Evolutionary conservation across 208 protist species (phyloP), one percentile per base, ranked within the genome.

Genomic region (Trypanosoma grayi): DNA sequence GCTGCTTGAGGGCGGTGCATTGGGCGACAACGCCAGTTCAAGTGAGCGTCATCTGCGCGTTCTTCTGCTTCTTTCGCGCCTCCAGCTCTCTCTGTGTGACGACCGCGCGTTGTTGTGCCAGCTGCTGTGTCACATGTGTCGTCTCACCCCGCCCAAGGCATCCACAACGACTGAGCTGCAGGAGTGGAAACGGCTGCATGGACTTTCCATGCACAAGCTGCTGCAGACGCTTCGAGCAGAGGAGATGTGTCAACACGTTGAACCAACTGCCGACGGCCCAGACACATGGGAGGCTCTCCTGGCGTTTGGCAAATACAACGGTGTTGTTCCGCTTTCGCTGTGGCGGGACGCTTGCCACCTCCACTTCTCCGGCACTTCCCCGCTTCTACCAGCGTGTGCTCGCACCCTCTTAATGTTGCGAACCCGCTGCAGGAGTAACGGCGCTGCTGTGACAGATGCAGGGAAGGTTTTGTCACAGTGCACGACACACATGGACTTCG

Each of bases 141-240:
- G 47, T 33, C 10, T 60, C 13, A 30, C 34, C 4, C 33, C 52
- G 37, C 54, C 53, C 18, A 2, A 36, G 0, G 4, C 16, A 0
- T 43, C 8, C 16, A 1, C 2, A 8, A 1, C 13, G 9, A 0
- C 25, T 7, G 7, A 20, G 8, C 18, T 37, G 2, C 31, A 33
- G 16, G 83, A 90, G 64, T 90, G 83, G 79, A 75, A 77, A n/a
- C 66, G 83, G 2, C 72, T 90, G 48, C 73, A 76, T 18, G 83
- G 83, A 2, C 36, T 80, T n/a, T 62, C 70, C 1, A 69, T 86
- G 70, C 50, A 66, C 20, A 31, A 52, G 0, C 47, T 76, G 25
- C 34, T 86, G 9, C 22, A 62, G 22, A 50, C 50, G 22, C 18
- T 81, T 24, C 53, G 52, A 5, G 59, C 34, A 1, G 41, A 45